Evolutionary conservation across 202 grass and related monocot genomes (phyloP).

Genomic region (Carex arenaria): DNA sequence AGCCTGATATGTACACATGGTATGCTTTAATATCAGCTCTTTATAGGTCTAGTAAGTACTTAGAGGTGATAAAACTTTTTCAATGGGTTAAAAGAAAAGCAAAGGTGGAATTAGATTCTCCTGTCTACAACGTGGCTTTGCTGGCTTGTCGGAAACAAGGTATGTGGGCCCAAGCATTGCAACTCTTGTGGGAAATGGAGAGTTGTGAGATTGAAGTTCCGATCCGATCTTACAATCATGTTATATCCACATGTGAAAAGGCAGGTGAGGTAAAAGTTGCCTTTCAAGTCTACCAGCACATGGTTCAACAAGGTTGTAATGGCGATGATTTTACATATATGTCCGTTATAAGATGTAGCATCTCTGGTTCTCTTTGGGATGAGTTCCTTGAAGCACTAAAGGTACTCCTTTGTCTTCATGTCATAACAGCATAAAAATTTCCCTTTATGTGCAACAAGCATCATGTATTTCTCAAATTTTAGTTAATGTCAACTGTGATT

Average conservation of each 20-base stretch:
- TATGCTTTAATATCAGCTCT: conserved; percentile 64
- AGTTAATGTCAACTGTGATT: background rate
- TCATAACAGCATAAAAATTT: background rate
- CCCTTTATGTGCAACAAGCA: background rate
- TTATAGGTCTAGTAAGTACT: conserved; percentile 63
- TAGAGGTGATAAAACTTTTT: conserved; percentile 65
- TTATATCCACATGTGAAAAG: conserved; percentile 78
- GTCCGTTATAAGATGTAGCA: conserved; percentile 79
- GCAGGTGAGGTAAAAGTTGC: conserved; percentile 64
- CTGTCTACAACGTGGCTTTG: conserved; percentile 72
- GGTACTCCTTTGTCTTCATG: conserved; percentile 39
- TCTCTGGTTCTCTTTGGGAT: conserved; percentile 88
- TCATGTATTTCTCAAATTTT: background rate
- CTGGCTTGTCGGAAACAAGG: conserved; percentile 84
- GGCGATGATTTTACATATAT: conserved; percentile 83
- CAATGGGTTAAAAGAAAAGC: conserved; percentile 54
- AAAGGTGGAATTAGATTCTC: conserved; percentile 36
- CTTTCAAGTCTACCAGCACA: conserved; percentile 59
- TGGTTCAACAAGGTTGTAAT: conserved; percentile 46
- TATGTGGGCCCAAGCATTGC: conserved; percentile 75
- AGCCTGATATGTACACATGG: conserved; percentile 87
- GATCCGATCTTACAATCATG: conserved; percentile 79
- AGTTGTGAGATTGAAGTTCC: conserved; percentile 48
- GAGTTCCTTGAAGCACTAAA: conserved; percentile 72
- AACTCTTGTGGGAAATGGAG: conserved; percentile 90